Evolutionary conservation across 805 yeast species (phyloP), one percentile per base, ranked within the genome.

Genomic region (Priceomyces melissophilus): DNA sequence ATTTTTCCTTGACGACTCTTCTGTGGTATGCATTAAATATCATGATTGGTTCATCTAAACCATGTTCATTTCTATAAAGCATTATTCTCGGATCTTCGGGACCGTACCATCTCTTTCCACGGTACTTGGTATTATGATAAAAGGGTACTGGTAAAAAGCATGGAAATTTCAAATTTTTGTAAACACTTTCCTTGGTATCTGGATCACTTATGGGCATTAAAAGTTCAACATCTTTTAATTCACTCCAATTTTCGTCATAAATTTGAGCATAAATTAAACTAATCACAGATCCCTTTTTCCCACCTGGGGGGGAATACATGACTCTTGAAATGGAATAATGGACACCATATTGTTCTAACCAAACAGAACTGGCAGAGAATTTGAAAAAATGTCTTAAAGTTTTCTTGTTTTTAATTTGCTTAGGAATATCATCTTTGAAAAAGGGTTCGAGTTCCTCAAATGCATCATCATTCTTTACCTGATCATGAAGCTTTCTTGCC

Each of bases 21-120:
- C 36, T 32, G 30, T 30, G 40, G 28, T 17, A 37, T 8, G 38
- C 41, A 26, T 39, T 38, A 17, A 32, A 32, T 30, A 43, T 35
- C 3, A 52, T 53, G 12, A 26, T 23, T 20, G 51, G 55, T 36
- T 41, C 46, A 20, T 54, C 58, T 38, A 48, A 42, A 6, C 64
- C 64, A 13, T 40, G 38, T 14, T 48, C 45, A 37, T 60, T 60
- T n/a, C 42, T 45, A 10, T 54, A 52, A 3, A 55, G 43, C 1
- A 60, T 16, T 3, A 60, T 42, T 13, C 64, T 46, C 2, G 65
- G 57, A 38, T 60, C 64, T 33, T 60, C 64, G 2, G 65, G 63
- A 1, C 65, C 65, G 30, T 49, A 46, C 27, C 38, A 49, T 32
- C 49, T 50, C 17, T 39, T 42, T 29, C 44, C 41, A 32, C 37